Conservation (phyloP, 257 asterid species). For the Solanum bukasovii region DNA sequence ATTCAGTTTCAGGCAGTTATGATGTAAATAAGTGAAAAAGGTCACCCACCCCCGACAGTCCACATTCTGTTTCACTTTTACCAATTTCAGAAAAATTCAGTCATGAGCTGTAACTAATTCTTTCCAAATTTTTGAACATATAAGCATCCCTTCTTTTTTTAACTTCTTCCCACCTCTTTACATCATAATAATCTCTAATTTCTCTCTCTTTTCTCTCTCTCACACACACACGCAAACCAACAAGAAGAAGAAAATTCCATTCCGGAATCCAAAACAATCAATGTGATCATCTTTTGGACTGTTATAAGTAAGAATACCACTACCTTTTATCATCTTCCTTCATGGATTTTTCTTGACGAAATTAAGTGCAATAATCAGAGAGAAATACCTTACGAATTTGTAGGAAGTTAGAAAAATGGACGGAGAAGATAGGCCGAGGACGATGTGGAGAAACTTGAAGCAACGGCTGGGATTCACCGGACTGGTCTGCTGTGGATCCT, state of each 20-base stretch:
- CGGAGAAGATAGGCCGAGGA: background rate
- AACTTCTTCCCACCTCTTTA: background rate
- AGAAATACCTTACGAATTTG: background rate
- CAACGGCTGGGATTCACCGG: background rate
- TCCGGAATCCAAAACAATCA: background rate
- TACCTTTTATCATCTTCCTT: background rate
- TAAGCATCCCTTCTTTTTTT: background rate
- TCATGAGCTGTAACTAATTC: background rate
- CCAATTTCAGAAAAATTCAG: background rate
- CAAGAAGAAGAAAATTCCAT: background rate
- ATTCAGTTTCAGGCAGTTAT: background rate
- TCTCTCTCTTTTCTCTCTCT: background rate
- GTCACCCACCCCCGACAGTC: background rate
- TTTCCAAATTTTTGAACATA: background rate
- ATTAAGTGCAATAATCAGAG: background rate
- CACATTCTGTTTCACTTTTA: background rate
- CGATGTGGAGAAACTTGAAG: slow-evolving; percentile 4
- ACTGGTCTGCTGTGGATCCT: slow-evolving; percentile 13
- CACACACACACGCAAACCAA: background rate
- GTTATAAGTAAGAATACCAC: background rate
- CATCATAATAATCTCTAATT: background rate
- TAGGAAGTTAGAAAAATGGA: background rate
- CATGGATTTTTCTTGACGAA: background rate
- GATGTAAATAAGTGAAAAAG: background rate
- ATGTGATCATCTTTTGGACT: background rate